Evolutionary conservation across 1,284 basidiomycete genomes (phyloP).

Genomic region (Apiotrichum laibachii): DNA sequence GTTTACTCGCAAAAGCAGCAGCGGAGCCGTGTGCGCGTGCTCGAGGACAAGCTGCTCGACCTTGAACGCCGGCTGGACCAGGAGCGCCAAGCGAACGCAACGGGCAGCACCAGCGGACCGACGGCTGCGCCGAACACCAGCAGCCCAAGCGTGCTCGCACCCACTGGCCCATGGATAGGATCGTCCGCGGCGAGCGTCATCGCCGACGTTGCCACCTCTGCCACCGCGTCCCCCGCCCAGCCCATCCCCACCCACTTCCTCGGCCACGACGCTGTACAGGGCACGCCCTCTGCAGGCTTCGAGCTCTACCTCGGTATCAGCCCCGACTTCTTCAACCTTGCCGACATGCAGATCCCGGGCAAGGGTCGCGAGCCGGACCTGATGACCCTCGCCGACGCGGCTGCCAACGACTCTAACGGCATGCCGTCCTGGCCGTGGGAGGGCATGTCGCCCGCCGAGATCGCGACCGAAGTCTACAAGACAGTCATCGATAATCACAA

Average conservation of each 20-base stretch:
- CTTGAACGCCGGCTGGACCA: slow-evolving; percentile 34
- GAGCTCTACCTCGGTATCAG: slow-evolving; percentile 7
- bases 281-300: slow-evolving; percentile 1
- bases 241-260: slow-evolving; percentile 1
- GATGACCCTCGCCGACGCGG: slow-evolving; percentile 51
- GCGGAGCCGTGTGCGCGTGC: slow-evolving; percentile 39
- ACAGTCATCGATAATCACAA: slow-evolving; percentile 32
- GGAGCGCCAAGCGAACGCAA: slow-evolving; percentile 2
- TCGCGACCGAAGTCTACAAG: slow-evolving; percentile 34
- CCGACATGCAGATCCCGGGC: slow-evolving; percentile 6
- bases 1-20: slow-evolving; percentile 50
- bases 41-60: slow-evolving; percentile 47
- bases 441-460: slow-evolving; percentile 26
- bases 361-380: slow-evolving; percentile 34
- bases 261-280: background rate
- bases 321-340: slow-evolving; percentile 7
- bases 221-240: background rate
- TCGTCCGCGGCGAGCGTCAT: background rate
- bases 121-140: background rate
- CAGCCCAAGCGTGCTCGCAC: background rate
- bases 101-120: background rate
- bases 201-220: background rate
- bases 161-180: background rate
- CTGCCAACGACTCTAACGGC: slow-evolving; percentile 30
- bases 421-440: slow-evolving; percentile 28